Conservation (phyloP, 2,329 filamentous ascomycete genomes). For the Trichoderma simmonsii region DNA sequence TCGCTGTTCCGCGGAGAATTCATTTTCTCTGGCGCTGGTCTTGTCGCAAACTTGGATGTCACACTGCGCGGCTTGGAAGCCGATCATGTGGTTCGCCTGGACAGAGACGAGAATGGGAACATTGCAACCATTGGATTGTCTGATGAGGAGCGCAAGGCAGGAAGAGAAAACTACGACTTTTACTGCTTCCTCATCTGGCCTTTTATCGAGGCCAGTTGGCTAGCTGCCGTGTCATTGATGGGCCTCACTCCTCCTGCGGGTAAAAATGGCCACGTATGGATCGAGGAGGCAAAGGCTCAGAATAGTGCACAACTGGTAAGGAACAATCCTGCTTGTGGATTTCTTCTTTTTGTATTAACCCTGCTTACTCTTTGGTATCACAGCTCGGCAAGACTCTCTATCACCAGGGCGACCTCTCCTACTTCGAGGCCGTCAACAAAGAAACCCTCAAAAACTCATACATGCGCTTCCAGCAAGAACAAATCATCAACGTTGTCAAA, state of each 20-base stretch:
- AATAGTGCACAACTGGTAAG: conserved; percentile 75
- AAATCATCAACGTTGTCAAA: conserved; percentile 75
- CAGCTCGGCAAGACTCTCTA: conserved; percentile 94
- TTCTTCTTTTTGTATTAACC: background rate
- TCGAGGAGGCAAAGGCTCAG: conserved; percentile 74
- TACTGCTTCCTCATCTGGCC: conserved; percentile 99
- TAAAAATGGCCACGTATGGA: conserved; percentile 66
- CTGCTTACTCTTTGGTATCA: background rate
- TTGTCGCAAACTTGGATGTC: conserved; percentile 74
- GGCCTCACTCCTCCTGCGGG: conserved; percentile 72
- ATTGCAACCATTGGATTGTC: conserved; percentile 72
- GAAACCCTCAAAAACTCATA: conserved; percentile 95
- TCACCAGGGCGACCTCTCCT: conserved; percentile 93
- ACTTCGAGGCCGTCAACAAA: conserved; percentile 98
- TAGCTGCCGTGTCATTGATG: conserved; percentile 83
- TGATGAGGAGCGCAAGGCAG: conserved; percentile 69
- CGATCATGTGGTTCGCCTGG: conserved; percentile 72
- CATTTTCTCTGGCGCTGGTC: conserved; percentile 86
- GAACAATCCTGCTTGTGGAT: conserved; percentile 13
- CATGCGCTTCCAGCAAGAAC: conserved; percentile 82
- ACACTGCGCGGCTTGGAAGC: conserved; percentile 74
- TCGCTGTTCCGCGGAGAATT: conserved; percentile 95
- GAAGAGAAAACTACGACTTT: conserved; percentile 95
- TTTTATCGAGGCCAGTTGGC: conserved; percentile 92
- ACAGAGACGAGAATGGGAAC: conserved; percentile 51